Base-by-base conservation (phyloP, 2,329 filamentous ascomycete genomes). In the Diaporthe velutina region DNA sequence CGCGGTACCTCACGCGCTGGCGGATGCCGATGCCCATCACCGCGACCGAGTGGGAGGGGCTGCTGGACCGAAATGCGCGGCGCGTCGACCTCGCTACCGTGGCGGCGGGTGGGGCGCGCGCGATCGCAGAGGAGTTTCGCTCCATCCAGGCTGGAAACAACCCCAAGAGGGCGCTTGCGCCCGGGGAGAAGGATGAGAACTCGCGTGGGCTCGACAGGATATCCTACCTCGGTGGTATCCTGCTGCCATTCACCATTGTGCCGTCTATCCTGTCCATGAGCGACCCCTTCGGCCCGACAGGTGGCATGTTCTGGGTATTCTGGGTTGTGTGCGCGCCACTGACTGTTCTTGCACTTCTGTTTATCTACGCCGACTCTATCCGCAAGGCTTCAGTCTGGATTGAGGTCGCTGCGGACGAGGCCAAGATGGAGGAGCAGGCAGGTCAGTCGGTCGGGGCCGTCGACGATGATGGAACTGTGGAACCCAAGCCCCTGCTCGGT, bases 281-380 rank as follows among this genome's bases (percentile, higher is more conserved):
- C 28, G 85, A 85, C 10, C 80, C 83, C 0, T 89, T 84, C 75
- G 84, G 83, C 0, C 86, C 87, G 0, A 82, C 80, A n/a, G 83
- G 83, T 0, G 35, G 76, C 28, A 78, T 79, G 35, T 89, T 89
- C 79, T 89, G 83, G 82, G 82, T 89, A 0, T 89, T 88, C 73
- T 89, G 87, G 87, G 83, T 84, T 1, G 81, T 83, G 2, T 82
- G 84, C 3, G 78, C 84, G 0, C 82, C 86, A 4, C 81, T 85
- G 0, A 82, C 83, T 4, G 74, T 84, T 13, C 15, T 85, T 2
- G 83, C 84, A 0, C 74, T 89, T 5, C 76, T 85, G 4, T 77
- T 88, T 70, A 87, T 89, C 72, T 87, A 89, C 77, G 83, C 86
- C 15, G 87, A 89, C 75, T 84, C 84, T 54, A 82, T 88, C 67